Conservation (phyloP, 805 yeast genomes). For the Monosporozyma aerobia region DNA sequence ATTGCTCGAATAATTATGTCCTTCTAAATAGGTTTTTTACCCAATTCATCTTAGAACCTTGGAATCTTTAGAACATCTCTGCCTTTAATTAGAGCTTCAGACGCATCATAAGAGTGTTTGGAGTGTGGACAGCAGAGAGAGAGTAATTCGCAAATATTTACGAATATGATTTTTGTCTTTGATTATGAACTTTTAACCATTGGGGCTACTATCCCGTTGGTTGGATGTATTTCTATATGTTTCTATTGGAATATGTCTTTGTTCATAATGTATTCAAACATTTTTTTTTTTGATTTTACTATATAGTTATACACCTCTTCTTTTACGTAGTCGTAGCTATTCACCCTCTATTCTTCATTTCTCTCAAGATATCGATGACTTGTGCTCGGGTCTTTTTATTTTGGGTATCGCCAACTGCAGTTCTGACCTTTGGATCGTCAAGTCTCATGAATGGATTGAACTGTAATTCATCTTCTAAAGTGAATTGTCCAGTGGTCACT, state of each 20-base stretch:
- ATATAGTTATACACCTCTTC: neutral
- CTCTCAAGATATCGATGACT: slow-evolving; percentile 67
- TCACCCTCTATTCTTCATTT: slow-evolving; percentile 58
- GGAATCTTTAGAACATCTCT: slow-evolving; percentile 25
- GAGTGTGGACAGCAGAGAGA: slow-evolving; percentile 48
- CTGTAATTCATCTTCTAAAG: slow-evolving; percentile 70
- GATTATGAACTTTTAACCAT: slow-evolving; percentile 4
- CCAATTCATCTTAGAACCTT: slow-evolving; percentile 18
- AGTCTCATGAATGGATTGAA: slow-evolving; percentile 89
- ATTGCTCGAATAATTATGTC: neutral
- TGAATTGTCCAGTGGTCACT: slow-evolving; percentile 75
- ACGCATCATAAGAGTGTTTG: slow-evolving; percentile 21
- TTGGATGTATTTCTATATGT: neutral
- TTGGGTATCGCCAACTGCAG: slow-evolving; percentile 45
- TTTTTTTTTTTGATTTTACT: neutral
- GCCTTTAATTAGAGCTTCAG: slow-evolving; percentile 35
- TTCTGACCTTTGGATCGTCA: slow-evolving; percentile 50
- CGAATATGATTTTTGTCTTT: neutral
- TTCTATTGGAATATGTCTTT: neutral
- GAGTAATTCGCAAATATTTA: slow-evolving; percentile 15
- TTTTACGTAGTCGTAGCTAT: neutral
- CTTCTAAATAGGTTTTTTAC: slow-evolving; percentile 5
- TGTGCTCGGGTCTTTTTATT: slow-evolving; percentile 31
- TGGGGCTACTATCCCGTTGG: neutral
- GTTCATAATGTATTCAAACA: slow-evolving; percentile 5